A percentile compares a stretch with the other conserved stretches of the same genome.
Conservation (phyloP, 208 protist species). For the Trypanosoma avium region DNA sequence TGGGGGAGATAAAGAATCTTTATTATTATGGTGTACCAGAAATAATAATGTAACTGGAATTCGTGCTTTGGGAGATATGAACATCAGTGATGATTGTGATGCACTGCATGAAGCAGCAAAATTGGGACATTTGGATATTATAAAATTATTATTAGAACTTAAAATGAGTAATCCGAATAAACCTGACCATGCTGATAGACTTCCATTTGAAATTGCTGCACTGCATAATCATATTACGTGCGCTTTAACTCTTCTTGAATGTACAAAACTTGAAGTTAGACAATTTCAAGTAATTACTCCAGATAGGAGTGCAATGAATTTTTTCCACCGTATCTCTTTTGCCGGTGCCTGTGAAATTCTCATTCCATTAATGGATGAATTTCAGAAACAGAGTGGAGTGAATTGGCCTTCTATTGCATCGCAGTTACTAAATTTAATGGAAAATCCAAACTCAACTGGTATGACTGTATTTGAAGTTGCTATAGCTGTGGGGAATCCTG, state of each 20-base stretch:
- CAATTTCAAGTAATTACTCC: background rate
- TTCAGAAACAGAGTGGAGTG: slow-evolving; percentile 19
- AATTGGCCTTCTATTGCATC: slow-evolving; percentile 25
- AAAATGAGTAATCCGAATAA: slow-evolving; percentile 61
- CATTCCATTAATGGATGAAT: slow-evolving; percentile 42
- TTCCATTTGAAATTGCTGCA: slow-evolving; percentile 71
- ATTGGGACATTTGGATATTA: slow-evolving; percentile 43
- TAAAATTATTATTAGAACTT: slow-evolving; percentile 67
- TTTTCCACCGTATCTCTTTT: slow-evolving; percentile 45
- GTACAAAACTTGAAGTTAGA: slow-evolving; percentile 29
- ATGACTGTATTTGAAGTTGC: slow-evolving; percentile 74
- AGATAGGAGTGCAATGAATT: background rate
- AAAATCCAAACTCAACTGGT: slow-evolving; percentile 41
- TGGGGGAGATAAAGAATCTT: background rate
- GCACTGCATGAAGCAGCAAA: slow-evolving; percentile 62
- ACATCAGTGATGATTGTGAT: slow-evolving; percentile 64
- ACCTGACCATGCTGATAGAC: slow-evolving; percentile 31
- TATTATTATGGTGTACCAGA: slow-evolving; percentile 69
- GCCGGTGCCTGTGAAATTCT: slow-evolving; percentile 46
- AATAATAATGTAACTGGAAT: slow-evolving; percentile 66
- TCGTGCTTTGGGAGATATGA: slow-evolving; percentile 74
- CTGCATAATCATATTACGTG: slow-evolving; percentile 40
- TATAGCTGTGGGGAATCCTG: slow-evolving; percentile 56
- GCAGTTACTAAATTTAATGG: slow-evolving; percentile 39
- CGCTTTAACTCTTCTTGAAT: slow-evolving; percentile 52